Evolutionary conservation across 2,329 filamentous ascomycete genomes (phyloP).

Genomic region (Penicillium rolfsii): DNA sequence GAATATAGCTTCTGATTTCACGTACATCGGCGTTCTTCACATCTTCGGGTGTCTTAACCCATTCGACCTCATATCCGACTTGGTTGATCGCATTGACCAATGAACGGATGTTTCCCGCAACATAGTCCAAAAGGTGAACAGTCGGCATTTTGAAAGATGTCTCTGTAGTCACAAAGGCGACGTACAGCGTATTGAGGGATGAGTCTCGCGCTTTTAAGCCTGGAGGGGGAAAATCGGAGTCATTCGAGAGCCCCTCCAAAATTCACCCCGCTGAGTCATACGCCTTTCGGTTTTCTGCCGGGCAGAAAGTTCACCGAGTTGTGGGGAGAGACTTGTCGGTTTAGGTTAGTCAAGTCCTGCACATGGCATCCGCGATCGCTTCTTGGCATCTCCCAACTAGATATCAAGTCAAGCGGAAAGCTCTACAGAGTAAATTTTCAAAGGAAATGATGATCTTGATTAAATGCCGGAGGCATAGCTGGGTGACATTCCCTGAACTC

Average conservation of each 20-base stretch:
- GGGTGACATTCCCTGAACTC: not conserved
- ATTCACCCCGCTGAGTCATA: conserved; percentile 32
- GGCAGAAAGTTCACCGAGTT: conserved; percentile 19
- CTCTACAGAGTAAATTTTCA: not conserved
- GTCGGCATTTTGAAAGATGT: conserved; percentile 45
- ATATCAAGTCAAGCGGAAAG: not conserved
- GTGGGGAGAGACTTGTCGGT: not conserved
- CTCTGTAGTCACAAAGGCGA: conserved; percentile 9
- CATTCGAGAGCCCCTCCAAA: conserved; percentile 24
- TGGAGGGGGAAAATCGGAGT: conserved; percentile 10
- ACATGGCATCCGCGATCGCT: not conserved
- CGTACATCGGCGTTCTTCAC: conserved; percentile 80
- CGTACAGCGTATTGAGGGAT: not conserved
- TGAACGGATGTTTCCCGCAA: conserved; percentile 93
- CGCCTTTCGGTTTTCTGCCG: conserved; percentile 24
- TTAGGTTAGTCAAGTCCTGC: not conserved
- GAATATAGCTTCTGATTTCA: conserved; percentile 10
- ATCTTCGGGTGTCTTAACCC: conserved; percentile 84
- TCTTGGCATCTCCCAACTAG: not conserved
- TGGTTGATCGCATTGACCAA: conserved; percentile 98
- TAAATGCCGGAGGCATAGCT: no score
- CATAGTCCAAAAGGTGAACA: conserved; percentile 72
- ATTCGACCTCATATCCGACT: conserved; percentile 88
- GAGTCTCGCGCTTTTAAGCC: not conserved
- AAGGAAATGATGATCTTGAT: no score